Percentiles rank a stretch among this genome's conserved stretches.
These are phyloP conservation scores for Albifimbria verrucaria DNA, from an alignment of 2,329 filamentous ascomycete species.

Conservation along the genomic window DNA sequence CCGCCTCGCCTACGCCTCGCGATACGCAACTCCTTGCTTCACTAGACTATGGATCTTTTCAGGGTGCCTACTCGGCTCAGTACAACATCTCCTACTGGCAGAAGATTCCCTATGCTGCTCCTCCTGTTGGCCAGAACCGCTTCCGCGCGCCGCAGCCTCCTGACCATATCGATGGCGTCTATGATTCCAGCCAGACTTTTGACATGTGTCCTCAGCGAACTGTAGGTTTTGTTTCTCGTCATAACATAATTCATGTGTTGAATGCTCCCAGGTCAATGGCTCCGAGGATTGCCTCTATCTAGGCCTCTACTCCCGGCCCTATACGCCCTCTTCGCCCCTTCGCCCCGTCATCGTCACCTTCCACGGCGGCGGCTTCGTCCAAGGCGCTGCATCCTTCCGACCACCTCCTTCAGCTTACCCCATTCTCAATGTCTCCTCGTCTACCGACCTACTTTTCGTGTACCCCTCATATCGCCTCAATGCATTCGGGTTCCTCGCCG, in stretches of 20 bases:
- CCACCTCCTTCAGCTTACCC: neutral
- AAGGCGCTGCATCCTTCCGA: neutral
- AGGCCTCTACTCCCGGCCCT: slow-evolving; percentile 2
- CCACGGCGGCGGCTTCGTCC: slow-evolving; percentile 1
- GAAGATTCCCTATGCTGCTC: slow-evolving; percentile 1
- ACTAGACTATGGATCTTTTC: neutral
- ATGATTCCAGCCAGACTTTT: neutral
- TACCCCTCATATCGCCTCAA: neutral
- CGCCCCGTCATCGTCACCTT: neutral
- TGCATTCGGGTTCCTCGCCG: neutral
- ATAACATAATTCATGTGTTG: neutral
- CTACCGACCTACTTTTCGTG: neutral
- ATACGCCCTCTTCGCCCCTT: neutral
- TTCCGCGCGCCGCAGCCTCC: slow-evolving; percentile 1
- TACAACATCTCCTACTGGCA: slow-evolving; percentile 4
- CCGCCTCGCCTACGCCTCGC: neutral
- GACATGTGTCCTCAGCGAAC: slow-evolving; percentile 3
- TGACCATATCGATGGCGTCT: neutral
- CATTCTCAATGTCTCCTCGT: neutral
- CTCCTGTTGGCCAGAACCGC: neutral
- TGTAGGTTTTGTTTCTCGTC: neutral
- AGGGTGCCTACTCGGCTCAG: neutral
- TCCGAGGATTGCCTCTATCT: slow-evolving; percentile 3
- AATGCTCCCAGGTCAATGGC: neutral
- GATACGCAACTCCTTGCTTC: neutral